These are phyloP conservation scores for Acanthamoeba royreba DNA, from an alignment of 208 protist genomes.

Conservation along the genomic window DNA sequence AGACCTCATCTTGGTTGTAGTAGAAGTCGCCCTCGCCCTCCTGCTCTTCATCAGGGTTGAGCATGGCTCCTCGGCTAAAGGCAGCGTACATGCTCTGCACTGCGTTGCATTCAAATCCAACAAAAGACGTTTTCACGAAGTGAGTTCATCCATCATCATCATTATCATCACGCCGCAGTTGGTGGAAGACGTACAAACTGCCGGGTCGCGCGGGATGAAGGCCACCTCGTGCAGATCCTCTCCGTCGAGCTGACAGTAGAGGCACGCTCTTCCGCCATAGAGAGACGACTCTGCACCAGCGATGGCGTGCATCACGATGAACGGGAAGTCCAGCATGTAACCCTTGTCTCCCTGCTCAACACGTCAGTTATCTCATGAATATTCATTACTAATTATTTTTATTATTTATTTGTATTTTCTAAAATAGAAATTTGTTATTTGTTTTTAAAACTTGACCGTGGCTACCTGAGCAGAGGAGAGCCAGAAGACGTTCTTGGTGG, in stretches of 20 bases:
- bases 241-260: constrained; percentile 37
- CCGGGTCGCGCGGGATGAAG: not conserved
- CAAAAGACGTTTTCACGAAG: not conserved
- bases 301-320: constrained; percentile 7
- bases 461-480: not conserved
- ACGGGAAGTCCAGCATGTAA: not conserved
- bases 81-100: not conserved
- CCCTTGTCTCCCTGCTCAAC: not conserved
- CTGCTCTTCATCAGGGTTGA: constrained; percentile 31
- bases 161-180: not conserved
- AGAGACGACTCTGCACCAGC: not conserved
- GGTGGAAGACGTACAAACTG: not conserved
- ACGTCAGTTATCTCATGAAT: too few relatives aligned
- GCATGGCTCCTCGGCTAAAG: constrained; percentile 5
- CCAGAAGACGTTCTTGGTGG: constrained; percentile 9
- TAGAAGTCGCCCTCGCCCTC: constrained; percentile 38
- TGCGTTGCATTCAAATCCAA: not conserved
- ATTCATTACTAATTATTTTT: too few relatives aligned
- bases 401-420: too few relatives aligned
- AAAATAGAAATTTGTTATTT: too few relatives aligned
- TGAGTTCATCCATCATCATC: not conserved
- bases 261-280: not conserved
- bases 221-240: constrained; percentile 2
- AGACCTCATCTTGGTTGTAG: not conserved
- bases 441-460: not conserved